A percentile compares a stretch with the other conserved stretches of the same genome.
phyloP scores from a whole-genome alignment of 352 stramenopile genomes.

The Phytophthora brassicae region DNA sequence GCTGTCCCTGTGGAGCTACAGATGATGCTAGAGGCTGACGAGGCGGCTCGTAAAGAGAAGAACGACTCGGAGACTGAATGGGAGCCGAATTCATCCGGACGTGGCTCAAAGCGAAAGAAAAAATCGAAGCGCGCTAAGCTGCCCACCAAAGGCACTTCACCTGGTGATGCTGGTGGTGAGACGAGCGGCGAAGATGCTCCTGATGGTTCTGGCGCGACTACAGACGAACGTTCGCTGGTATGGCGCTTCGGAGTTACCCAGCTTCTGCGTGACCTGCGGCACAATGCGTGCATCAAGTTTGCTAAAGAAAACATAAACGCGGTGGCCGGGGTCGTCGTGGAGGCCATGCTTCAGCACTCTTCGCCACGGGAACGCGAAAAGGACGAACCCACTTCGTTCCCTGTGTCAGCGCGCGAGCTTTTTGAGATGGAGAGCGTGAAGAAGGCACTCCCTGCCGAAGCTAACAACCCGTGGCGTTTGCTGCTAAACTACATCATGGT shows the following conservation, averaged over 20 bases:
- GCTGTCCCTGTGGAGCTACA: slow-evolving; percentile 80
- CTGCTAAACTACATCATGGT: slow-evolving; percentile 89
- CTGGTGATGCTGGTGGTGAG: slow-evolving; percentile 26
- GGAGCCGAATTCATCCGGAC: slow-evolving; percentile 36
- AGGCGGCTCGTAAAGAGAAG: slow-evolving; percentile 42
- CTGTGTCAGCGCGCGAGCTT: slow-evolving; percentile 77
- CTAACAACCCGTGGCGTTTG: slow-evolving; percentile 81
- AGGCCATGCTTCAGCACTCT: slow-evolving; percentile 80
- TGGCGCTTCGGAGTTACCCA: slow-evolving; percentile 82
- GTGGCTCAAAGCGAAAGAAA: slow-evolving; percentile 66
- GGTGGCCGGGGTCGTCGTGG: slow-evolving; percentile 76
- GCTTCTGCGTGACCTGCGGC: slow-evolving; percentile 77
- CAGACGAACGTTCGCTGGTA: slow-evolving; percentile 74
- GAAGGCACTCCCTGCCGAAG: slow-evolving; percentile 65
- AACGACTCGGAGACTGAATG: slow-evolving; percentile 67
- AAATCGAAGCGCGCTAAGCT: slow-evolving; percentile 79
- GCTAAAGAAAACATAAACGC: slow-evolving; percentile 86
- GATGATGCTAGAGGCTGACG: slow-evolving; percentile 84
- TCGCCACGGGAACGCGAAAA: slow-evolving; percentile 82
- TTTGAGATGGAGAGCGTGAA: slow-evolving; percentile 75
- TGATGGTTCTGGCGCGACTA: slow-evolving; percentile 22
- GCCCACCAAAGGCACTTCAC: slow-evolving; percentile 50
- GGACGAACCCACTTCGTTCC: slow-evolving; percentile 73
- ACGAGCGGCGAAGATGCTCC: slow-evolving; percentile 37
- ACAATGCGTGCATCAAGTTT: slow-evolving; percentile 79